These are phyloP conservation scores for Erythrophleum fordii DNA, from an alignment of 306 rosid genomes.

Conservation along the genomic window DNA sequence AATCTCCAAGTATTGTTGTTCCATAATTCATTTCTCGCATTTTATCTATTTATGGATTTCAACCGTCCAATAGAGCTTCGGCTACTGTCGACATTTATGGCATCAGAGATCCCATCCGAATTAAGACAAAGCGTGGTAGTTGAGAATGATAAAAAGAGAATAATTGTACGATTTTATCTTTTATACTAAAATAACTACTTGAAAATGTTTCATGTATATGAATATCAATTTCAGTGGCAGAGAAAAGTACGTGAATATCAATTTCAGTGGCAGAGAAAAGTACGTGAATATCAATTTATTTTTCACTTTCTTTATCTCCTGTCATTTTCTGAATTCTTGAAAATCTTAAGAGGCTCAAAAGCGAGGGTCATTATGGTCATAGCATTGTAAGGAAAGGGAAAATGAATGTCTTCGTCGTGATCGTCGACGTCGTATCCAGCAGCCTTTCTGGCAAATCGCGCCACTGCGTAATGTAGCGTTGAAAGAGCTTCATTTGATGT, in stretches of 20 bases:
- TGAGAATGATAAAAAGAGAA: neutral
- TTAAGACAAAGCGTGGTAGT: neutral
- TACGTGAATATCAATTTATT: no score
- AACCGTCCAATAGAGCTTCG: neutral
- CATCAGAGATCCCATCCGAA: neutral
- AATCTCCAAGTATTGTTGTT: no score
- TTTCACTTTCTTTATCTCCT: neutral
- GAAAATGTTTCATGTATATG: neutral
- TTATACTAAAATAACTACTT: neutral
- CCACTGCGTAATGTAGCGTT: conserved; percentile 27
- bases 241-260: no score
- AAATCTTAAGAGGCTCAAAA: neutral
- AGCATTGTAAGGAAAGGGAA: neutral
- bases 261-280: no score
- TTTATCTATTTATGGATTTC: neutral
- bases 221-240: neutral
- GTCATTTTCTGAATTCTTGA: conserved; percentile 2
- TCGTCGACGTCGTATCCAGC: conserved; percentile 39
- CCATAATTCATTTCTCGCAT: neutral
- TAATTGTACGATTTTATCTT: neutral
- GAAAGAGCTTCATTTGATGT: conserved; percentile 21
- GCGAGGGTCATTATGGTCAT: conserved; percentile 50
- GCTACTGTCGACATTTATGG: neutral
- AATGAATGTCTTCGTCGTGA: conserved; percentile 46
- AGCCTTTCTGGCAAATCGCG: conserved; percentile 49